phyloP scores from a whole-genome alignment of 495 filamentous ascomycete genomes.

The Neurospora sublineolata region DNA sequence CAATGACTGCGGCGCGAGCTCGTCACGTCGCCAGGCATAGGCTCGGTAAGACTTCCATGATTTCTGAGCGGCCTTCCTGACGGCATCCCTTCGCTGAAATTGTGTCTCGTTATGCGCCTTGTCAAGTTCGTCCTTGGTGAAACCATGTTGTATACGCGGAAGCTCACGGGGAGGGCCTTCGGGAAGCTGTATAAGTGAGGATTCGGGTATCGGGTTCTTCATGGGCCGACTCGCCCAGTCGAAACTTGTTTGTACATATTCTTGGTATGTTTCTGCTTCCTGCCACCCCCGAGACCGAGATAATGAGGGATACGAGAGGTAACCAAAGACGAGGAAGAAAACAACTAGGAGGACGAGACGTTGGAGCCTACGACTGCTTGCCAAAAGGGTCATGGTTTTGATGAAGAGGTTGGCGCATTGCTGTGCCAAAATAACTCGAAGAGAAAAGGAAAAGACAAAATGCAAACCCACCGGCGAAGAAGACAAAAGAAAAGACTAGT shows the following conservation, averaged over 20 bases:
- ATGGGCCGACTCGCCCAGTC: conserved; percentile 30
- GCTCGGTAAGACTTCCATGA: conserved; percentile 65
- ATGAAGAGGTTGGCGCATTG: conserved; percentile 10
- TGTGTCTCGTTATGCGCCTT: conserved; percentile 20
- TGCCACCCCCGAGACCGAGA: not conserved
- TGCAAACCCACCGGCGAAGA: not conserved
- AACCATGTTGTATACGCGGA: conserved; percentile 30
- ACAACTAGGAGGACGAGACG: conserved; percentile 14
- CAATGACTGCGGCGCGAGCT: conserved; percentile 54
- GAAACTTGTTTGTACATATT: conserved; percentile 26
- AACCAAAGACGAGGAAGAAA: conserved; percentile 12
- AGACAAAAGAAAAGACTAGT: not conserved
- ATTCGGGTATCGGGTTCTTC: conserved; percentile 24
- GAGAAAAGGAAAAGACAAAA: not conserved
- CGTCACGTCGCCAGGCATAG: conserved; percentile 66
- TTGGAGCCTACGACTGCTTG: conserved; percentile 11
- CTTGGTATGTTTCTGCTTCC: not conserved
- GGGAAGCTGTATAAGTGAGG: conserved; percentile 20
- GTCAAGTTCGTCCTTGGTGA: conserved; percentile 22
- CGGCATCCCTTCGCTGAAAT: conserved; percentile 21
- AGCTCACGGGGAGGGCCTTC: conserved; percentile 21
- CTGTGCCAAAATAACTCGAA: not conserved
- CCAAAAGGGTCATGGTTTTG: conserved; percentile 15
- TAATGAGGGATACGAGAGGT: conserved; percentile 1
- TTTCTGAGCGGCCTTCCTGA: conserved; percentile 56